A percentile compares a stretch with the other conserved stretches of the same genome.
Evolutionary conservation across 2,329 filamentous ascomycete species (phyloP).

Genomic region (Paracoccidioides lutzii): DNA sequence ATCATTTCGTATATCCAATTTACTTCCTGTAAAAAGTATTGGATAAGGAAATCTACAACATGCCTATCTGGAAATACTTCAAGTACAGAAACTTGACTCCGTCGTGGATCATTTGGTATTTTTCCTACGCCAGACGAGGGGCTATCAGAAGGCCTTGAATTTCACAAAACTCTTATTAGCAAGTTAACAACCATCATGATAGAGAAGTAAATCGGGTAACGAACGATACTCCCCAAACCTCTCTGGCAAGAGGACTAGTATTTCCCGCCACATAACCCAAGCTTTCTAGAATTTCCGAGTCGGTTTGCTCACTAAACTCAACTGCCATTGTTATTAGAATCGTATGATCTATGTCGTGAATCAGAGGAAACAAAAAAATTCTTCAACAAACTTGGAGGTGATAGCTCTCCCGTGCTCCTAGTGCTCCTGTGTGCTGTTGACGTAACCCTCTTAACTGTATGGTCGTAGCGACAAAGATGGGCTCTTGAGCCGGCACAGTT

Average conservation of each 20-base stretch:
- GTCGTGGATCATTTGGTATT: neutral
- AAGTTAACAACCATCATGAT: neutral
- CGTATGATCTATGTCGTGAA: neutral
- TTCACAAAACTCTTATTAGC: neutral
- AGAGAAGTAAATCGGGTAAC: neutral
- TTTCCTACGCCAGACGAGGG: neutral
- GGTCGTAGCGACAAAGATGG: slow-evolving; percentile 2
- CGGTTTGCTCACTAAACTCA: neutral
- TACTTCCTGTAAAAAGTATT: slow-evolving; percentile 1
- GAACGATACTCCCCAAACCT: neutral
- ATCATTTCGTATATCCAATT: slow-evolving; percentile 1
- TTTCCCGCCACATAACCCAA: neutral
- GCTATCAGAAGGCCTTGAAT: neutral
- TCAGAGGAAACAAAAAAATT: neutral
- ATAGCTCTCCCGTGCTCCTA: neutral
- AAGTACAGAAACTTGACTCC: neutral
- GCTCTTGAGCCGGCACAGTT: slow-evolving; percentile 2
- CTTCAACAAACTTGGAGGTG: neutral
- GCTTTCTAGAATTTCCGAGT: slow-evolving; percentile 1
- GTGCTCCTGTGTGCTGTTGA: neutral
- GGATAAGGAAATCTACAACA: slow-evolving; percentile 2
- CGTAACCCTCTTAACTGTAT: neutral
- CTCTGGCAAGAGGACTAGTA: neutral
- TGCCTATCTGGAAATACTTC: slow-evolving; percentile 1
- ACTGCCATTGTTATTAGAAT: neutral